Percentiles rank a stretch among this genome's conserved stretches.
phyloP scores from a whole-genome alignment of 768 basidiomycete species.

The Solioccasus polychromus region DNA sequence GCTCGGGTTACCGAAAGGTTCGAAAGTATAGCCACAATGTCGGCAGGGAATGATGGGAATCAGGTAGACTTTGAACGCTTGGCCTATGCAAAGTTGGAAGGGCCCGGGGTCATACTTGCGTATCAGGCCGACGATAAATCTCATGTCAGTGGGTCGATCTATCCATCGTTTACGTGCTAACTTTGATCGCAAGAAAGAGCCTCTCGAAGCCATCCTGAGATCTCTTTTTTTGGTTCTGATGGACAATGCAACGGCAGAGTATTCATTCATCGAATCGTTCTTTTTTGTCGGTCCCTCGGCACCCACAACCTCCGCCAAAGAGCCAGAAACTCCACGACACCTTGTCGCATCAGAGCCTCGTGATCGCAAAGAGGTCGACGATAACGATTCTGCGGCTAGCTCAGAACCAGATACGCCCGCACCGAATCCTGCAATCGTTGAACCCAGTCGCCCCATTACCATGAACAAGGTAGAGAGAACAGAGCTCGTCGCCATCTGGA shows the following conservation, averaged over 20 bases:
- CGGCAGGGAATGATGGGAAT: conserved; percentile 39
- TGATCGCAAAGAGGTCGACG: conserved; percentile 35
- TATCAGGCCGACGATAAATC: conserved; percentile 89
- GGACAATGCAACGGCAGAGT: conserved; percentile 94
- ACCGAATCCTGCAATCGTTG: conserved; percentile 27
- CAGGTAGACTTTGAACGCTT: conserved; percentile 55
- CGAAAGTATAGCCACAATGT: conserved; percentile 54
- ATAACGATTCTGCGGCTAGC: conserved; percentile 40
- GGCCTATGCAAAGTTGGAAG: conserved; percentile 68
- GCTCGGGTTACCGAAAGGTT: conserved; percentile 66
- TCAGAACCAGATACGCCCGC: conserved; percentile 49
- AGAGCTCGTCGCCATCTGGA: conserved; percentile 72
- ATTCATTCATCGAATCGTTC: conserved; percentile 82
- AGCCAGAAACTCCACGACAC: conserved; percentile 32
- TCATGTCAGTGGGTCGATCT: conserved; percentile 58
- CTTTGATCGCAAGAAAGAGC: conserved; percentile 58
- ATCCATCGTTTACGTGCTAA: conserved; percentile 10
- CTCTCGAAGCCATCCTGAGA: conserved; percentile 79
- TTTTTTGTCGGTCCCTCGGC: conserved; percentile 47
- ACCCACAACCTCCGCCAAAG: conserved; percentile 31
- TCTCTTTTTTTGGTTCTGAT: conserved; percentile 87
- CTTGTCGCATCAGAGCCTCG: conserved; percentile 43
- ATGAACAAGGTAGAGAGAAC: conserved; percentile 59
- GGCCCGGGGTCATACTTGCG: conserved; percentile 75
- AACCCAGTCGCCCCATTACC: conserved; percentile 29